Evolutionary conservation across 129 eudicot genomes (phyloP), one percentile per base, ranked within the genome.

Genomic region (Escallonia rubra): DNA sequence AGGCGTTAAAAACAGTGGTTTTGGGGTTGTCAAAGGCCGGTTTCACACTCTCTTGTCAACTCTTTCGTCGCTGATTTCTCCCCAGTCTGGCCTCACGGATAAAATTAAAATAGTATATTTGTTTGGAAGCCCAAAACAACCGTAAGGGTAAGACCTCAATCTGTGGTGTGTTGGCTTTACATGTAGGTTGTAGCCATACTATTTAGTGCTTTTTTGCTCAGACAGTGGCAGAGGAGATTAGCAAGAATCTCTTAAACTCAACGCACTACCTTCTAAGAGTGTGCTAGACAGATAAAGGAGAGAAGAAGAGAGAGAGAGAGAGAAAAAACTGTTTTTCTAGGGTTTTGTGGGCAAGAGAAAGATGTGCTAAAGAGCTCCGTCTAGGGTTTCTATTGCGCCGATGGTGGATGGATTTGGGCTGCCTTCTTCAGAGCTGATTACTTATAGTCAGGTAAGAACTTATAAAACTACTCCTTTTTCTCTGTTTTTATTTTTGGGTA

Each of bases 291-390:
- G 7, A 59, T 11, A 70, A 59, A 65, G 75, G 72, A 78, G 72
- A 78, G 66, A 58, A 54, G 57, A 43, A 49, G 34, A 38, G 59
- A 66, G 72, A 44, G 66, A 82, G 51, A 71, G 54, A 71, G 72
- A 80, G 52, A 61, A 76, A 68, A 23, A 23, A 23, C 34, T 23
- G 0, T 0, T 23, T 23, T 69, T 66, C 68, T 82, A 86, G 88
- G 92, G 92, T 82, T 86, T 82, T 23, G 67, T 65, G 73, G 39
- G 65, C 55, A 42, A 53, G 39, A 60, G 43, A 42, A 72, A 76
- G 67, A 57, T 65, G 15, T 70, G 47, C 43, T 23, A 23, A 23
- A 23, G 34, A 23, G 34, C 34, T 23, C 34, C 34, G 34, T 23
- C 34, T 23, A 23, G 34, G 34, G 34, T 23, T 23, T 23, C 34